Conservation (phyloP, 148 eudicot genomes). For the Amaranthus cruentus region DNA sequence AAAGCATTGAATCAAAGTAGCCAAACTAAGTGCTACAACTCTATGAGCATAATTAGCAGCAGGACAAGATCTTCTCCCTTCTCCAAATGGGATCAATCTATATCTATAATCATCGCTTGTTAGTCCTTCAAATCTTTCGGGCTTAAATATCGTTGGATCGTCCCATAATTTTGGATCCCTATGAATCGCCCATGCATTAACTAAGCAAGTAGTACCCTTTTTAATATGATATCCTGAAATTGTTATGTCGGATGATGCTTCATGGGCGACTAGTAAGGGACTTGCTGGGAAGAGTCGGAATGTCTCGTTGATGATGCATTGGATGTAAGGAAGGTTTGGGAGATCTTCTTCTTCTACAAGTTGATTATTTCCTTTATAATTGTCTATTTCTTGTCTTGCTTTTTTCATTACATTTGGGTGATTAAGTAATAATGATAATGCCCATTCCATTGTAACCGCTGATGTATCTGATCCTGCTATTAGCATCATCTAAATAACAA, state of each 20-base stretch:
- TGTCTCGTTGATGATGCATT: conserved; percentile 25
- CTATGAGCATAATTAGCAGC: conserved; percentile 17
- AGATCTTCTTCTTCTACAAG: conserved; percentile 19
- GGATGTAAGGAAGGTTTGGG: conserved; percentile 14
- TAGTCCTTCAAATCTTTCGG: conserved; percentile 18
- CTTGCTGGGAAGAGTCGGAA: conserved; percentile 27
- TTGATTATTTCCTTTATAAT: not conserved
- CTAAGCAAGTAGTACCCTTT: conserved; percentile 11
- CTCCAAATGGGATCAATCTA: conserved; percentile 20
- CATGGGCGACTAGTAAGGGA: conserved; percentile 25
- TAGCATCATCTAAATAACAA: conserved; percentile 18
- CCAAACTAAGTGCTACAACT: conserved; percentile 16
- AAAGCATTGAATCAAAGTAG: conserved; percentile 24
- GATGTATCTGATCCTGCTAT: conserved; percentile 29
- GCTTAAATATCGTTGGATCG: conserved; percentile 15
- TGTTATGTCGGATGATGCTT: conserved; percentile 19
- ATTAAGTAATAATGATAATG: conserved; percentile 23
- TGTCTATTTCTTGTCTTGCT: conserved; percentile 26
- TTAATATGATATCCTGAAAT: conserved; percentile 17
- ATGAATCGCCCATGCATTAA: conserved; percentile 24
- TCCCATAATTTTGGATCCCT: conserved; percentile 19
- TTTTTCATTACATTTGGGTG: conserved; percentile 20
- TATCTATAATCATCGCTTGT: conserved; percentile 11
- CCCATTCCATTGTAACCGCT: conserved; percentile 28
- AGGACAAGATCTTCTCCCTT: conserved; percentile 26